Evolutionary conservation across 495 filamentous ascomycete genomes (phyloP).

Genomic region (Penicillium antarcticum): DNA sequence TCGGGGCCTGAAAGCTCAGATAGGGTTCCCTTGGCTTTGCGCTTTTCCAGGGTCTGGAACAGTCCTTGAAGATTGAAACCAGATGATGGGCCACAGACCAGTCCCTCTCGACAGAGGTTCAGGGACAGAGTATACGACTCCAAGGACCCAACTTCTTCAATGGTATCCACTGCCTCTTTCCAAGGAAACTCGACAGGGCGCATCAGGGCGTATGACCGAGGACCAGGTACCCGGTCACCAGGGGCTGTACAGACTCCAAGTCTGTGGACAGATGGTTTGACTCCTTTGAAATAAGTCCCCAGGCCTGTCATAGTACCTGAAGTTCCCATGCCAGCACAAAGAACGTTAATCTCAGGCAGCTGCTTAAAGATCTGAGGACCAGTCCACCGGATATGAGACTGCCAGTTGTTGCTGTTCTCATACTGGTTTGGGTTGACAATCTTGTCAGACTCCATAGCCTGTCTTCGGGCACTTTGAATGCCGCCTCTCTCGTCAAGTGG

Average conservation of each 20-base stretch:
- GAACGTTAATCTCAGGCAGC: conserved; percentile 54
- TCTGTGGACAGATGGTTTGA: conserved; percentile 49
- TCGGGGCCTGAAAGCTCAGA: conserved; percentile 40
- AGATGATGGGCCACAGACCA: conserved; percentile 59
- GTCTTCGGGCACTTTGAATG: conserved; percentile 42
- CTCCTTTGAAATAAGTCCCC: conserved; percentile 50
- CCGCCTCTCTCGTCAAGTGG: conserved; percentile 51
- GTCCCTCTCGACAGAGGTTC: conserved; percentile 51
- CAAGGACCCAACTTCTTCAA: conserved; percentile 51
- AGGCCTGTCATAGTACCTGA: conserved; percentile 53
- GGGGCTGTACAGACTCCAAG: conserved; percentile 53
- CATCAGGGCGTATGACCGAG: conserved; percentile 50
- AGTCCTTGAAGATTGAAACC: conserved; percentile 56
- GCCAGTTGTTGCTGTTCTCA: conserved; percentile 57
- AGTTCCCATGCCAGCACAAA: conserved; percentile 58
- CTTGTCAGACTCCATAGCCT: conserved; percentile 35
- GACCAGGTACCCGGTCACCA: conserved; percentile 56
- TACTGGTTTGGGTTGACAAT: conserved; percentile 58
- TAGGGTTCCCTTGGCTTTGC: conserved; percentile 43
- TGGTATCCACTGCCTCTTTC: conserved; percentile 48
- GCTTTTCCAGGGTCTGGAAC: conserved; percentile 47
- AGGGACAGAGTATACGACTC: conserved; percentile 55
- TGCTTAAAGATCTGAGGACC: conserved; percentile 57
- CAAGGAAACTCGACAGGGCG: conserved; percentile 56
- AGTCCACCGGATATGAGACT: conserved; percentile 58